A percentile compares a stretch with the other conserved stretches of the same genome.
phyloP scores from a whole-genome alignment of 345 rosid genomes.

The Aquilaria sinensis region DNA sequence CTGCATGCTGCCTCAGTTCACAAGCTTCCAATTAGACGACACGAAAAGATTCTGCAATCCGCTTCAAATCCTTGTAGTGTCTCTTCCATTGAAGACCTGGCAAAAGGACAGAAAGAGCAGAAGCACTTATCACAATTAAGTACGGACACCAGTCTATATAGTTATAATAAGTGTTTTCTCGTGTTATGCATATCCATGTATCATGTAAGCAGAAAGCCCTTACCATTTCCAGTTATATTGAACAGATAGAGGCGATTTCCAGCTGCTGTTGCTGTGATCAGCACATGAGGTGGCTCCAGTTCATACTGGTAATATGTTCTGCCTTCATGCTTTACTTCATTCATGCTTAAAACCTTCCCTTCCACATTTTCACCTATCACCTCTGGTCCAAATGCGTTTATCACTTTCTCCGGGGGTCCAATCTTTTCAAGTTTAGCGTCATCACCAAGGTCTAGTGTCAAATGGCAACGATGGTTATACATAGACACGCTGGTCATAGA shows the following conservation, averaged over 20 bases:
- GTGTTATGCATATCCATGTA: neutral
- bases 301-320: slow-evolving; percentile 78
- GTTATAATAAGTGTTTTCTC: neutral
- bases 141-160: too few species aligned
- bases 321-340: slow-evolving; percentile 63
- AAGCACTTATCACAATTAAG: too few species aligned
- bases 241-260: slow-evolving; percentile 92
- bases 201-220: neutral
- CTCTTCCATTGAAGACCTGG: slow-evolving; percentile 97
- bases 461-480: neutral
- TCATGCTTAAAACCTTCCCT: slow-evolving; percentile 73
- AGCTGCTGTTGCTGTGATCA: slow-evolving; percentile 93
- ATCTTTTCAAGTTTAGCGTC: slow-evolving; percentile 67
- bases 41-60: slow-evolving; percentile 84
- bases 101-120: neutral
- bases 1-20: neutral
- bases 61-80: slow-evolving; percentile 80
- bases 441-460: slow-evolving; percentile 52
- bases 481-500: too few species aligned
- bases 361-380: slow-evolving; percentile 85
- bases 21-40: slow-evolving; percentile 34
- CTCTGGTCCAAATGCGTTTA: slow-evolving; percentile 93
- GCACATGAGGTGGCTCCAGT: slow-evolving; percentile 86
- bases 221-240: slow-evolving; percentile 68
- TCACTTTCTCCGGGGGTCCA: slow-evolving; percentile 87